A percentile compares a stretch with the other conserved stretches of the same genome.
phyloP scores from a whole-genome alignment of 129 eudicot species.

The Chrysanthemum makinoi region DNA sequence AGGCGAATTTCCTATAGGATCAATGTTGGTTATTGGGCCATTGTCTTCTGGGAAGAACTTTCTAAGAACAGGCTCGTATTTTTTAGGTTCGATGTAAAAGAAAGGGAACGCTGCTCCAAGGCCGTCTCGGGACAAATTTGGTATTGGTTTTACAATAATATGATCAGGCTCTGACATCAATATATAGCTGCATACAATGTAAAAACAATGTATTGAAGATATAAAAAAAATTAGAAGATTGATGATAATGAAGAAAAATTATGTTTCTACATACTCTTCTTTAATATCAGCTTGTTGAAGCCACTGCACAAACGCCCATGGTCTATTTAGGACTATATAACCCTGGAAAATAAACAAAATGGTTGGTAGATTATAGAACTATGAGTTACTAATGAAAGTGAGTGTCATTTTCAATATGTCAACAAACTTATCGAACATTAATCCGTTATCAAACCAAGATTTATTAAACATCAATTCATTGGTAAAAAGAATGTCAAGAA shows the following conservation, averaged over 20 bases:
- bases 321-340: slow-evolving; percentile 94
- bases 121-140: slow-evolving; percentile 83
- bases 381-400: neutral
- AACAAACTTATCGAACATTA: neutral
- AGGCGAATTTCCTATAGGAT: slow-evolving; percentile 98
- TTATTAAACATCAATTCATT: neutral
- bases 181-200: slow-evolving; percentile 64
- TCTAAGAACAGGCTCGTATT: slow-evolving; percentile 65
- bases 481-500: neutral
- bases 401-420: neutral
- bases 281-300: slow-evolving; percentile 84
- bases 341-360: slow-evolving; percentile 56
- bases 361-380: neutral
- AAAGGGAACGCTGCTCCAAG: slow-evolving; percentile 97
- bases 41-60: slow-evolving; percentile 86
- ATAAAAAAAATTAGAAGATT: neutral
- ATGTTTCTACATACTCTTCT: slow-evolving; percentile 78
- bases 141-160: slow-evolving; percentile 88
- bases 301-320: slow-evolving; percentile 99
- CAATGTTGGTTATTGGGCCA: slow-evolving; percentile 89
- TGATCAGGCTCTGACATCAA: slow-evolving; percentile 99
- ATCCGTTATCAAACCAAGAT: neutral
- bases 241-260: neutral
- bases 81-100: slow-evolving; percentile 94
- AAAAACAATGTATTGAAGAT: slow-evolving; percentile 9